Conservation (phyloP, 768 basidiomycete species). For the Mycena vitilis region DNA sequence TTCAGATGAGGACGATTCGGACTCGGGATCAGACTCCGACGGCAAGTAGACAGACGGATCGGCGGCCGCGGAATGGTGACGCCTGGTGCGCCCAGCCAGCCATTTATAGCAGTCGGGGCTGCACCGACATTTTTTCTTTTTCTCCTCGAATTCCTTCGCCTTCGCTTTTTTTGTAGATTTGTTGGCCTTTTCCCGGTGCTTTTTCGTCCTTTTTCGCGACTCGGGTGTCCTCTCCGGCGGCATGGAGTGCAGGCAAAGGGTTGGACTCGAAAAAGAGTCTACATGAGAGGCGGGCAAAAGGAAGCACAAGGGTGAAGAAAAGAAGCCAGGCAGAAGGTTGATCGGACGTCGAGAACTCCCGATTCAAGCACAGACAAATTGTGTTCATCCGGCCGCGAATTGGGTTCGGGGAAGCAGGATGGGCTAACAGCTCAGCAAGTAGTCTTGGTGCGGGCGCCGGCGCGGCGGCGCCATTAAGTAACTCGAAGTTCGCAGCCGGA, state of each 20-base stretch:
- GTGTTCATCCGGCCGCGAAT: too few species aligned
- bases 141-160: neutral
- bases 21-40: neutral
- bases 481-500: too few species aligned
- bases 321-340: neutral
- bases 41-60: neutral
- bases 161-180: too few species aligned
- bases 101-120: neutral
- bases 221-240: neutral
- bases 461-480: too few species aligned
- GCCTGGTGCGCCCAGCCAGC: neutral
- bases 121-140: neutral
- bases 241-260: too few species aligned
- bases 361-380: neutral
- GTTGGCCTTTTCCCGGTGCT: too few species aligned
- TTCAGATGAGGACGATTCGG: neutral
- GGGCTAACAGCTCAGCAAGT: too few species aligned
- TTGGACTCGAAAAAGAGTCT: too few species aligned
- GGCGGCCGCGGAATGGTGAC: neutral
- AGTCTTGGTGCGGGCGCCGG: too few species aligned
- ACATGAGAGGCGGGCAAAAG: too few species aligned
- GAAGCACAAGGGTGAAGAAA: neutral
- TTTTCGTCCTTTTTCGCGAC: neutral
- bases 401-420: too few species aligned
- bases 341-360: neutral